A percentile compares a stretch with the other conserved stretches of the same genome.
phyloP scores from a whole-genome alignment of 1,284 basidiomycete genomes.

The Fomitiporia mediterranea region DNA sequence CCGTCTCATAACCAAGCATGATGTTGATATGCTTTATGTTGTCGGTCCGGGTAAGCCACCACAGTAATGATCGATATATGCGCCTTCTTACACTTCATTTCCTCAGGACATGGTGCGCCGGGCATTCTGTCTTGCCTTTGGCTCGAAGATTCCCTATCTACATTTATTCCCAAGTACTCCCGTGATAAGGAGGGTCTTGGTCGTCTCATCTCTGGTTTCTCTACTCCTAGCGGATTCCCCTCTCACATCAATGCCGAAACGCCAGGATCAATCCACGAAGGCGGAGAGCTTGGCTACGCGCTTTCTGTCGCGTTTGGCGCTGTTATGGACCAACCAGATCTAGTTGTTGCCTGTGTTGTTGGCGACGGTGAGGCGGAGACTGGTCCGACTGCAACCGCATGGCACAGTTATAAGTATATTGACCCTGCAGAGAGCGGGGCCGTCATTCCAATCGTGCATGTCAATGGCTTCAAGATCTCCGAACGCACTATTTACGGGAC shows the following conservation, averaged over 20 bases:
- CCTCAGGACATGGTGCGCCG: conserved; percentile 72
- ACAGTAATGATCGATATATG: conserved; percentile 16
- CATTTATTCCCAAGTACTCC: conserved; percentile 70
- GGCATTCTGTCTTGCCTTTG: conserved; percentile 76
- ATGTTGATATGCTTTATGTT: conserved; percentile 61
- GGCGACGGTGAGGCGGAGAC: conserved; percentile 90
- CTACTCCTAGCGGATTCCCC: conserved; percentile 62
- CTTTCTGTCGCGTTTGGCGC: conserved; percentile 80
- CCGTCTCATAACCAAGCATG: conserved; percentile 61
- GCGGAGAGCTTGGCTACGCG: conserved; percentile 87
- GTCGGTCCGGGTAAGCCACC: conserved; percentile 53
- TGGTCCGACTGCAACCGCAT: conserved; percentile 78
- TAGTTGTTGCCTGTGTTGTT: conserved; percentile 73
- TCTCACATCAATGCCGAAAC: conserved; percentile 72
- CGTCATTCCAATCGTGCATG: conserved; percentile 82
- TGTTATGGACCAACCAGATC: conserved; percentile 85
- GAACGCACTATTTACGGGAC: conserved; percentile 84
- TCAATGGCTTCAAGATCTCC: conserved; percentile 84
- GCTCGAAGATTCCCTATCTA: conserved; percentile 74
- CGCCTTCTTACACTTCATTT: not conserved
- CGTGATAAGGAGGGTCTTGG: conserved; percentile 61
- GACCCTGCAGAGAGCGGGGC: conserved; percentile 90
- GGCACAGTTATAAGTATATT: conserved; percentile 85
- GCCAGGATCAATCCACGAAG: conserved; percentile 86
- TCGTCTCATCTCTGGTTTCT: conserved; percentile 61